These are phyloP conservation scores for Carpinus fangiana DNA, from an alignment of 306 rosid genomes.

Conservation along the genomic window DNA sequence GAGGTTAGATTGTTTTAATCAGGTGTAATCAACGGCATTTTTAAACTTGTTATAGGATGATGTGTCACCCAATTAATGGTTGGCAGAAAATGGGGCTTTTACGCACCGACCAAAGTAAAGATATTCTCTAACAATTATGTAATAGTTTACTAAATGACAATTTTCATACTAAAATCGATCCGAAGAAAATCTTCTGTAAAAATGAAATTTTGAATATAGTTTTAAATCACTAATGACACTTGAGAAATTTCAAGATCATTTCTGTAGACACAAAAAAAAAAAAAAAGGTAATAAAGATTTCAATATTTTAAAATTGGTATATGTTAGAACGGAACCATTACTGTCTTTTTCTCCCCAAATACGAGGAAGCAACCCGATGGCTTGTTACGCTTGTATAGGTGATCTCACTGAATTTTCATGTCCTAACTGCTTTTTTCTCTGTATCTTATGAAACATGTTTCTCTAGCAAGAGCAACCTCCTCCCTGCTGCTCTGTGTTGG, in stretches of 20 bases:
- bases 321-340: constrained; percentile 31
- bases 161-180: no score
- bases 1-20: no score
- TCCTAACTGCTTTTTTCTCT: constrained; percentile 17
- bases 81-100: no score
- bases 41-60: no score
- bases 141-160: no score
- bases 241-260: background rate
- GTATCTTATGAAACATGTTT: constrained; percentile 30
- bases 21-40: no score
- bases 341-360: constrained; percentile 25
- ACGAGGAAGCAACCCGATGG: constrained; percentile 23
- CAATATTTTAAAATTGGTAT: constrained; percentile 14
- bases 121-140: no score
- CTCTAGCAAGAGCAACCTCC: constrained; percentile 93
- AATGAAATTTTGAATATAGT: background rate
- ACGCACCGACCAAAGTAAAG: no score
- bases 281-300: background rate
- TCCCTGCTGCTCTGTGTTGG: constrained; percentile 84
- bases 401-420: constrained; percentile 23
- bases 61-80: no score
- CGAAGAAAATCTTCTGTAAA: background rate
- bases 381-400: constrained; percentile 13
- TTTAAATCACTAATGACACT: background rate
- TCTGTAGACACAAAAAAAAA: no score